Percentiles rank a stretch among this genome's conserved stretches.
Evolutionary conservation across 129 eudicot species (phyloP).

Genomic region (Arctium lappa): DNA sequence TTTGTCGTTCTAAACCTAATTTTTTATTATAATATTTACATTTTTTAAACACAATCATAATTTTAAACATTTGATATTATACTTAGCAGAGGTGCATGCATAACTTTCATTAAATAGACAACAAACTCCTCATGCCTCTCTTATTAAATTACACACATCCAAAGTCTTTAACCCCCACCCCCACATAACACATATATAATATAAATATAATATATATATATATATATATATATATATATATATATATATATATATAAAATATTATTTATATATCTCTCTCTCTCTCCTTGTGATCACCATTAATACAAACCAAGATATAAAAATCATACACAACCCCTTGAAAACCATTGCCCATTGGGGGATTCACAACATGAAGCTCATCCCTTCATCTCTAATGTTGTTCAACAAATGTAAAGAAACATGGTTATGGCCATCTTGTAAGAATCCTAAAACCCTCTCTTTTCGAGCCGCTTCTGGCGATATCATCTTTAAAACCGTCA

Average conservation of each 20-base stretch:
- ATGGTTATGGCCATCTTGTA: constrained; percentile 85
- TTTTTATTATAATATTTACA: no score
- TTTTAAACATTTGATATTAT: not conserved
- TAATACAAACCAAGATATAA: constrained; percentile 27
- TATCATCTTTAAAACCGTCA: constrained; percentile 69
- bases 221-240: no score
- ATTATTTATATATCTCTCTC: no score
- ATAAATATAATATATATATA: no score
- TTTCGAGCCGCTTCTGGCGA: constrained; percentile 51
- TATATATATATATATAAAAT: no score
- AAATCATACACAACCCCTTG: constrained; percentile 15
- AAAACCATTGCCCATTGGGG: constrained; percentile 9
- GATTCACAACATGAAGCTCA: constrained; percentile 50
- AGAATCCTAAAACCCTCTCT: constrained; percentile 67
- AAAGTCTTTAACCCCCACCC: constrained; percentile 37
- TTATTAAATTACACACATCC: constrained; percentile 57
- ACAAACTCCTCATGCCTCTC: constrained; percentile 40
- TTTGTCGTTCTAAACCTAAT: no score
- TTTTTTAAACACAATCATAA: no score
- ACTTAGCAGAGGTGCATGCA: constrained; percentile 28
- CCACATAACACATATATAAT: constrained; percentile 9
- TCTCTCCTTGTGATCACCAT: constrained; percentile 29
- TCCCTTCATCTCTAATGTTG: constrained; percentile 49
- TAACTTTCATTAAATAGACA: constrained; percentile 46
- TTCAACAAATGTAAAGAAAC: constrained; percentile 39